Evolutionary conservation across 179 eudicot species (phyloP), one percentile per base, ranked within the genome.

Genomic region (Pouteria campechiana): DNA sequence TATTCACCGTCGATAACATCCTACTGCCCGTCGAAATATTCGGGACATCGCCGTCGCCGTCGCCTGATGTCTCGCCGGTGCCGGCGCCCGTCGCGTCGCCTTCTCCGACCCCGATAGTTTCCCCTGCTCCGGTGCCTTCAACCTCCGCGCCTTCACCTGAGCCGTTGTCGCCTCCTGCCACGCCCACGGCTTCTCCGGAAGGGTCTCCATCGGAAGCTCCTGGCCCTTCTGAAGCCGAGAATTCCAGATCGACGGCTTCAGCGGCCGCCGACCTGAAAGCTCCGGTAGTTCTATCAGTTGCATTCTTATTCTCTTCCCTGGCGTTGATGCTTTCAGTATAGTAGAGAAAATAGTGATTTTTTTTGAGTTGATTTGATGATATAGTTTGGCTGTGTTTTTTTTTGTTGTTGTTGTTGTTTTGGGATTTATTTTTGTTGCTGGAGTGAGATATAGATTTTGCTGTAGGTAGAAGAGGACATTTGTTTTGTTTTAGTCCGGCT

Each of bases 21-120:
- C 81, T 85, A 6, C 59, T 85, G 0, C 93, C 97, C 5, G 58
- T 46, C 3, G 86, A 64, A 47, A 37, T 89, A 8, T 81, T 75
- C 50, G 93, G 81, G 0, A 40, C 37, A 13, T 36, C 94, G 6
- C 76, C 82, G 1, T 32, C 89, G 1, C 75, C 93, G 2, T 73
- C 96, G 0, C 80, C 77, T 3, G 71, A 67, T 0, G 69, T 69
- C 2, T 60, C 74, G 1, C 83, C 83, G 10, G 86, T 48, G 27
- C 52, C 62, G 3, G 42, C 88, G 0, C 76, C 81, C 1, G n/a
- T n/a, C n/a, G n/a, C n/a, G n/a, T 27, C 77, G n/a, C 71, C 75
- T 0, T 25, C 79, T 0, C 77, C 79, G 0, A 58, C 54, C 8
- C 58, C 53, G 10, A 47, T 58, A 0, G 58, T 60, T 19, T 21